These are phyloP conservation scores for Microglena sp. DNA, from an alignment of 139 green algal genomes.

Conservation along the genomic window DNA sequence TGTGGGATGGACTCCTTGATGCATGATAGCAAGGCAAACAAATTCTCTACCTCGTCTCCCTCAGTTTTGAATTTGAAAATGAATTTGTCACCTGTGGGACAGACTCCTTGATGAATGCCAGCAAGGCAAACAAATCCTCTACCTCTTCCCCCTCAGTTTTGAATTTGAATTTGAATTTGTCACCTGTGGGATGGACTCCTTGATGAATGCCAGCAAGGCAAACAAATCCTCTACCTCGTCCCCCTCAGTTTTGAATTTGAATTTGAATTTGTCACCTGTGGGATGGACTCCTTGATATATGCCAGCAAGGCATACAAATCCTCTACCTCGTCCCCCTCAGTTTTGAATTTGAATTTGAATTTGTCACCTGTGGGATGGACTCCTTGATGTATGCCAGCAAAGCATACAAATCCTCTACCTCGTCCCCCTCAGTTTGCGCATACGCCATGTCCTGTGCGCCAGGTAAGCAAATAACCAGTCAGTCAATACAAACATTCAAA, in stretches of 20 bases:
- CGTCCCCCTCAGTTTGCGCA: conserved; percentile 25
- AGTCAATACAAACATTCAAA: too few relatives aligned
- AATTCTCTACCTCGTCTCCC: conserved; percentile 66
- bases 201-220: conserved; percentile 58
- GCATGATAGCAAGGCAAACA: conserved; percentile 61
- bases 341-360: neutral
- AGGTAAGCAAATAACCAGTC: too few relatives aligned
- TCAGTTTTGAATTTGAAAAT: neutral
- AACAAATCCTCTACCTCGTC: conserved; percentile 75
- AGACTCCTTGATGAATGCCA: conserved; percentile 52
- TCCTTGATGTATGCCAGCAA: conserved; percentile 65
- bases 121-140: conserved; percentile 75
- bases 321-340: conserved; percentile 50
- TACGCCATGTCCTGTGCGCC: too few relatives aligned
- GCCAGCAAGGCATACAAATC: conserved; percentile 72
- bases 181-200: conserved; percentile 25
- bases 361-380: conserved; percentile 11
- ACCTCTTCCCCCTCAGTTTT: conserved; percentile 29
- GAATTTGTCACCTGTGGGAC: conserved; percentile 10
- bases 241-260: conserved; percentile 19
- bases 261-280: conserved; percentile 1
- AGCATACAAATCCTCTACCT: conserved; percentile 73
- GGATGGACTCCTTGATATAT: conserved; percentile 40
- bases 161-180: neutral
- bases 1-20: conserved; percentile 35